Evolutionary conservation across 1,284 basidiomycete genomes (phyloP), one percentile per base, ranked within the genome.

Genomic region (Thelephora terrestris): DNA sequence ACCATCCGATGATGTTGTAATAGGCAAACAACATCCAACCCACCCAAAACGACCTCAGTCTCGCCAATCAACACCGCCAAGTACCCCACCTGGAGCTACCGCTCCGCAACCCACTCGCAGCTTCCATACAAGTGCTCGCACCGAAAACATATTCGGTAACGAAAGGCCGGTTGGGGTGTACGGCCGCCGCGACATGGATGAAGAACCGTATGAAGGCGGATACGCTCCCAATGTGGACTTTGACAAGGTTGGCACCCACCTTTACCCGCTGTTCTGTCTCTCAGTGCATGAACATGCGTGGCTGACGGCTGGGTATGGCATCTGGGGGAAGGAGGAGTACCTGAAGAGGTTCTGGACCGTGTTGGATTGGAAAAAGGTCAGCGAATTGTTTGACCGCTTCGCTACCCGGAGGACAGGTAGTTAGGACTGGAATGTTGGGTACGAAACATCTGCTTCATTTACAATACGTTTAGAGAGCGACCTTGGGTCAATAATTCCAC

Each of bases 271-370:
- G 40, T 84, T 95, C 60, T 92, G 90, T 57, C 65, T 97, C 52
- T 86, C 84, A 48, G 76, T 95, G 20, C 82, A 92, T 60, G 93
- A 97, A 66, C 93, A 93, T 60, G 85, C 88, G 21, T 99, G 93
- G 87, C 71, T 99, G 57, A 75, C 76, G 47, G 83, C 87, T 45
- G 85, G 85, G 52, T 94, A 91, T 60, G 95, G 95, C 10, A 81
- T 99, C 16, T 95, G 91, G 89, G 92, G 91, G 37, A 92, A 91
- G 69, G 89, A 92, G 62, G 75, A 80, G 61, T 99, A 95, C 73
- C 69, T 96, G 57, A 80, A 77, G 59, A 78, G 86, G 60, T 97
- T 96, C 73, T 97, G 92, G 88, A 75, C 75, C 34, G 85, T 83
- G 45, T 66, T 99, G 52, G 77, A 99, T 67, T 99, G 95, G 95